phyloP scores from a whole-genome alignment of 2,329 filamentous ascomycete species.

The Cytospora schulzeri region DNA sequence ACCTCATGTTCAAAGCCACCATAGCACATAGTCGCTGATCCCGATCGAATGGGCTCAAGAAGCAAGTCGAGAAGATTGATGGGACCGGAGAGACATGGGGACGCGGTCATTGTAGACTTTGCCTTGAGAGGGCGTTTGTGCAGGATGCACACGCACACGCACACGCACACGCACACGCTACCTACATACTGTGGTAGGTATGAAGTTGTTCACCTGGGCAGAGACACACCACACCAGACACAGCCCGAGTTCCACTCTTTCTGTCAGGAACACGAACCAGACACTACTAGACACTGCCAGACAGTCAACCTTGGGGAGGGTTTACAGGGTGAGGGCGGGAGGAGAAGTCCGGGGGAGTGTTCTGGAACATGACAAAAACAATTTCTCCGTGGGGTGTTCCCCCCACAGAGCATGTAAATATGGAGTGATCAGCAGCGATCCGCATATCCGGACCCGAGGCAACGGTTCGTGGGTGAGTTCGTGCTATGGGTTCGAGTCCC shows the following conservation, averaged over 20 bases:
- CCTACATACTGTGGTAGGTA: too few relatives aligned
- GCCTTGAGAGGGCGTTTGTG: too few relatives aligned
- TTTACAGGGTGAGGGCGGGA: background rate
- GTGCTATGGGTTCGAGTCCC: background rate
- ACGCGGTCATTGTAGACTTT: too few relatives aligned
- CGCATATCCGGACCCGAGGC: conserved; percentile 12
- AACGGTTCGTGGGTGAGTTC: conserved; percentile 10
- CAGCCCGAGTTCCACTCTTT: too few relatives aligned
- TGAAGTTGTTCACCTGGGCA: too few relatives aligned
- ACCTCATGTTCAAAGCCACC: conserved; percentile 7
- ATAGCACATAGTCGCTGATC: background rate
- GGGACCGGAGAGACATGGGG: too few relatives aligned
- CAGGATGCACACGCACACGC: too few relatives aligned
- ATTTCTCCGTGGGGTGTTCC: conserved; percentile 22
- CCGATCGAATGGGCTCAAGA: background rate
- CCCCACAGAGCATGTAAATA: background rate
- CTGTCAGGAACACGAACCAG: too few relatives aligned
- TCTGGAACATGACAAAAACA: conserved; percentile 3
- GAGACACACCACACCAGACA: too few relatives aligned
- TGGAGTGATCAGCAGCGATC: conserved; percentile 18
- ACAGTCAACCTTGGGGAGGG: background rate
- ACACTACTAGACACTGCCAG: too few relatives aligned
- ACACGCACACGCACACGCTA: too few relatives aligned
- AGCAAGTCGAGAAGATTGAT: background rate
- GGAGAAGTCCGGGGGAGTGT: conserved; percentile 5